Conservation (phyloP, 31 red algal genomes). For the Pterothamnion heteromorphum region DNA sequence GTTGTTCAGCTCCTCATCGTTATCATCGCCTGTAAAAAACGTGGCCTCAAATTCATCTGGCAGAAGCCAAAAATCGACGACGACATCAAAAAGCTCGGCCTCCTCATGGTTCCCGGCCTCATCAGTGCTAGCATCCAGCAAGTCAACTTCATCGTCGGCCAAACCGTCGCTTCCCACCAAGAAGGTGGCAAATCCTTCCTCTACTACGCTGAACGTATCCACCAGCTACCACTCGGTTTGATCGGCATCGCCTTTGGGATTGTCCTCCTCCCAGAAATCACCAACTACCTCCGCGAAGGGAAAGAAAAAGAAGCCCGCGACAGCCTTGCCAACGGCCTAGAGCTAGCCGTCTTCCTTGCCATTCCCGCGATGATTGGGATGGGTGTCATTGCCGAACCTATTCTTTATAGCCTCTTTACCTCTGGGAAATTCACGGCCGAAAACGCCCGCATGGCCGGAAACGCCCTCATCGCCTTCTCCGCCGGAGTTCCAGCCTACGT, state of each 20-base stretch:
- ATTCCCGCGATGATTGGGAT: not conserved
- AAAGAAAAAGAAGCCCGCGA: not conserved
- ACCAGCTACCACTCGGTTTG: not conserved
- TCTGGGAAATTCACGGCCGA: not conserved
- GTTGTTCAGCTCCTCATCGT: not conserved
- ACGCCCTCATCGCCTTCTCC: not conserved
- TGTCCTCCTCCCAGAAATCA: not conserved
- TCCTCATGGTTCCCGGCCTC: not conserved
- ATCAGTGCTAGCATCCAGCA: not conserved
- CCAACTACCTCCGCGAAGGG: not conserved
- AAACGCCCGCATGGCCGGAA: not conserved
- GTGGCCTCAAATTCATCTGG: not conserved
- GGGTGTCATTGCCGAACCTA: not conserved
- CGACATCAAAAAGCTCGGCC: not conserved
- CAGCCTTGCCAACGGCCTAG: not conserved
- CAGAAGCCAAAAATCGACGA: not conserved
- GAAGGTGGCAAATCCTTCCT: not conserved
- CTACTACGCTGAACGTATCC: not conserved
- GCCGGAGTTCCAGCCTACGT: not conserved
- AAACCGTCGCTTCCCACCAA: not conserved
- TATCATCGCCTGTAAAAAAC: not conserved
- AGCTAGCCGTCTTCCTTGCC: not conserved
- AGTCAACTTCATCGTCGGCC: not conserved
- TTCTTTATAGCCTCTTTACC: not conserved
- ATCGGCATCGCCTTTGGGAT: not conserved